Evolutionary conservation across 768 basidiomycete genomes (phyloP), one percentile per base, ranked within the genome.

Genomic region (Trichaptum fuscoviolaceum): DNA sequence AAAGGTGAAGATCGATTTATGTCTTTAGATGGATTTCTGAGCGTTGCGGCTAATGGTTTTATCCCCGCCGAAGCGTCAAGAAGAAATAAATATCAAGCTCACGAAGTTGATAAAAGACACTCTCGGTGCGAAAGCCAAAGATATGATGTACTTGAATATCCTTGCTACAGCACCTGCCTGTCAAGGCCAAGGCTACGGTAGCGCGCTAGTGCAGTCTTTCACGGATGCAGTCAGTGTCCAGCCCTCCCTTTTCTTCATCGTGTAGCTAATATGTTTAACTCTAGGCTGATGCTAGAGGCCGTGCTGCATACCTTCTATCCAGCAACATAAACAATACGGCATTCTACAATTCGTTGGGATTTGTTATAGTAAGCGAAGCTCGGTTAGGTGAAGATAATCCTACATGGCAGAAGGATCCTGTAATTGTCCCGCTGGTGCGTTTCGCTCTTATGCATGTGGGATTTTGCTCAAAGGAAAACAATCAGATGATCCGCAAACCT

Each of bases 141-240:
- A 73, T 20, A 79, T 78, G 77, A 71, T 74, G 35, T 74, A 72
- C 35, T 63, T 79, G 10, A 70, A 73, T 20, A 58, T 73, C 8
- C 62, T 80, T 25, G 73, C 72, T 62, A 76, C 76, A 15, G 74
- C 72, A 20, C 76, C 73, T 0, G 64, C 35, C 17, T 42, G 64
- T 57, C 77, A 76, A 66, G 71, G 76, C 2, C 69, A 65, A 20
- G 77, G 79, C 0, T 76, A 76, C 62, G 78, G 75, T 10, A 67
- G 72, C 20, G 73, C 74, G 25, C 69, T 80, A 15, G 63, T 80
- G 10, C 70, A 75, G 15, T 65, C 73, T 0, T 63, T 74, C 17
- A 72, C 70, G 4, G 64, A 69, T 2, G 58, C 71, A 59, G 78
- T 78, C 60, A 64, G 71, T 65, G 25, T 65, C 64, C n/a, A 42